Conservation (phyloP, 2,329 filamentous ascomycete genomes). For the Neofusicoccum cordaticola region DNA sequence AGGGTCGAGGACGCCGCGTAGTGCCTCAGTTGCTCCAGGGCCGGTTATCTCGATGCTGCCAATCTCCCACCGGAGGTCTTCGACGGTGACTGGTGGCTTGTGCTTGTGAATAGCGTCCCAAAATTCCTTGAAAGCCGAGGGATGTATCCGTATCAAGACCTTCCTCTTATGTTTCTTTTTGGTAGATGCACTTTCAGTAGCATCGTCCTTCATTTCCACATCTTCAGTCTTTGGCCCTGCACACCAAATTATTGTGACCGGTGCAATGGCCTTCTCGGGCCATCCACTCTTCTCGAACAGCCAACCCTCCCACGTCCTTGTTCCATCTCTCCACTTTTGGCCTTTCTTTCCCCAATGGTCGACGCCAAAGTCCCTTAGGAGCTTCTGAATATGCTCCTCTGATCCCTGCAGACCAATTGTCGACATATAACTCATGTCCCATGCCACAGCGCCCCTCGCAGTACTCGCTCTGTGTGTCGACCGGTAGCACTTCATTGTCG, state of each 20-base stretch:
- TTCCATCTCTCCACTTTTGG: slow-evolving; percentile 68
- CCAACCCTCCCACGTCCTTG: slow-evolving; percentile 58
- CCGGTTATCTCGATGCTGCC: slow-evolving; percentile 69
- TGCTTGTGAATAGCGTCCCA: slow-evolving; percentile 62
- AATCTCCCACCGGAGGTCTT: slow-evolving; percentile 70
- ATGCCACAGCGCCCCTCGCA: slow-evolving; percentile 73
- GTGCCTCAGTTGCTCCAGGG: slow-evolving; percentile 74
- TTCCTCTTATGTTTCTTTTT: slow-evolving; percentile 46
- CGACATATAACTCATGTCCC: slow-evolving; percentile 94
- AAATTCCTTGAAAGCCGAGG: slow-evolving; percentile 70
- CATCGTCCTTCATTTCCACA: slow-evolving; percentile 13
- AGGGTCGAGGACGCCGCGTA: slow-evolving; percentile 66
- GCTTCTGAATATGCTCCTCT: slow-evolving; percentile 59
- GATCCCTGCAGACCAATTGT: slow-evolving; percentile 76
- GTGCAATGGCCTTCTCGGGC: slow-evolving; percentile 61
- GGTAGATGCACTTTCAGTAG: slow-evolving; percentile 23
- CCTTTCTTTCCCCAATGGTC: slow-evolving; percentile 61
- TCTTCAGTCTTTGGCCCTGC: slow-evolving; percentile 34
- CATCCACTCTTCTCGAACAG: slow-evolving; percentile 54
- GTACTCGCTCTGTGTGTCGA: slow-evolving; percentile 78
- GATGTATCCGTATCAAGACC: slow-evolving; percentile 74
- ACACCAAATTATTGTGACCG: slow-evolving; percentile 74
- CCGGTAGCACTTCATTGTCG: slow-evolving; percentile 85
- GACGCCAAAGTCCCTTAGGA: slow-evolving; percentile 66
- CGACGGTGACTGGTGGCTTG: slow-evolving; percentile 59